Conservation (phyloP, 2,329 filamentous ascomycete species). For the Phyllosticta citriasiana region DNA sequence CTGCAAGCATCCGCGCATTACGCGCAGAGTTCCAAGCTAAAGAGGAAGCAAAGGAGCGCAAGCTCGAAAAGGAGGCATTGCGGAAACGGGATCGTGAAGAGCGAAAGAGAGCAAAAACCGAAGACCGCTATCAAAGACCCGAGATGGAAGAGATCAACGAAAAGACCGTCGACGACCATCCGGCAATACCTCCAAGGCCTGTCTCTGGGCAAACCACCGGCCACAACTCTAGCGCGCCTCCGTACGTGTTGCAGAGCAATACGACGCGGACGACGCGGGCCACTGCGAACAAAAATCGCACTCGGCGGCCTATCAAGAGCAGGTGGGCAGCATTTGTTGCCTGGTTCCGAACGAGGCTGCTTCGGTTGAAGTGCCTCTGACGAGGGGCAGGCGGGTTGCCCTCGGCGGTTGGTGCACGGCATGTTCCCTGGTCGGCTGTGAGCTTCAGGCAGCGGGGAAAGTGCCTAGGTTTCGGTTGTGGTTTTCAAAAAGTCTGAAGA, state of each 20-base stretch:
- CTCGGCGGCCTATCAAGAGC: slow-evolving; percentile 28
- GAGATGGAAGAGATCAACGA: slow-evolving; percentile 25
- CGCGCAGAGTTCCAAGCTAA: slow-evolving; percentile 49
- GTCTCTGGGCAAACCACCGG: slow-evolving; percentile 7
- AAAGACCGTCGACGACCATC: slow-evolving; percentile 21
- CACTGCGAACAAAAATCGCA: slow-evolving; percentile 25
- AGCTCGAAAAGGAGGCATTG: slow-evolving; percentile 42
- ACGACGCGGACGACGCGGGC: slow-evolving; percentile 24
- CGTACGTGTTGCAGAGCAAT: slow-evolving; percentile 9
- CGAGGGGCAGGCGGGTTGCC: slow-evolving; percentile 13
- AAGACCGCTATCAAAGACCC: slow-evolving; percentile 31
- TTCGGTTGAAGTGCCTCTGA: slow-evolving; percentile 32
- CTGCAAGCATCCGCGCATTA: slow-evolving; percentile 46
- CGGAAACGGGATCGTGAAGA: slow-evolving; percentile 32
- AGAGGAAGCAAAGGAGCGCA: slow-evolving; percentile 47
- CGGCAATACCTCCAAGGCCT: slow-evolving; percentile 24
- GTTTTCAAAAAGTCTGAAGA: not conserved
- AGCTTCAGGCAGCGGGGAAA: not conserved
- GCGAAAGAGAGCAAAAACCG: slow-evolving; percentile 33
- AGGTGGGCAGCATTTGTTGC: slow-evolving; percentile 46
- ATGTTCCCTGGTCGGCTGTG: not conserved
- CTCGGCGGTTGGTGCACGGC: not conserved
- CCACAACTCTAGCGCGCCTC: not conserved
- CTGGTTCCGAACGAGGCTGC: slow-evolving; percentile 46
- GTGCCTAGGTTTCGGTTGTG: not conserved